Base-by-base conservation (phyloP, 192 early-diverging fungal species). In the Borealophlyctis nickersoniae region DNA sequence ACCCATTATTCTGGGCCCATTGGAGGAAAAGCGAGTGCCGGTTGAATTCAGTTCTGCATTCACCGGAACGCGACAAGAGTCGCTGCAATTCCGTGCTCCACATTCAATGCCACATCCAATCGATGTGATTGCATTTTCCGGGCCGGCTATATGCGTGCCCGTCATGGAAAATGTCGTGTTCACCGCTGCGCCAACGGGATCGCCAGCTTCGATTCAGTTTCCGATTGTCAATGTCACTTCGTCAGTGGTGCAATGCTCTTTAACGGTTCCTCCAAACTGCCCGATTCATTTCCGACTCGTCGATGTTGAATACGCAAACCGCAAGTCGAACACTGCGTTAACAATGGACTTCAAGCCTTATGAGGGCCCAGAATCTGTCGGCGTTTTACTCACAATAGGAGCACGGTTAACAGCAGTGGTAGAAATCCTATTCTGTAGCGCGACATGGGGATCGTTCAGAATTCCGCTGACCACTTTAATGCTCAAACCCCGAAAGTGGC, bases 91-190 rank as follows among this genome's bases (percentile, higher is more conserved):
- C 30, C 51, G 32, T 26, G 78, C 78, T 3, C 77, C 78, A 14
- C 72, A 74, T 49, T 24, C 65, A 11, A 28, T 53, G 4, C 53
- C 69, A 0, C 19, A 59, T 13, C 32, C 62, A 11, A 55, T 85
- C 1, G 57, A 72, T 16, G 60, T 69, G 2, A 27, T 50, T 0
- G 66, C 81, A 7, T 66, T 75, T 27, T 83, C 77, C 4, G 79
- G 79, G 1, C 83, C 83, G 23, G 48, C 56, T 0, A 34, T 81
- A 9, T 60, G 33, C 26, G 54, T 80, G 23, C 84, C 81, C 13
- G 61, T 81, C 11, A 56, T 68, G 34, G 77, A 80, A n/a, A 63
- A 77, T 24, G 73, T 83, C 4, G 67, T 71, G 7, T 71, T 83
- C 23, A 72, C 76, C 4, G 49, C 74, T 16, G 58, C 72, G 1